phyloP scores from a whole-genome alignment of 2,329 filamentous ascomycete genomes.

The Pyricularia pennisetigena region DNA sequence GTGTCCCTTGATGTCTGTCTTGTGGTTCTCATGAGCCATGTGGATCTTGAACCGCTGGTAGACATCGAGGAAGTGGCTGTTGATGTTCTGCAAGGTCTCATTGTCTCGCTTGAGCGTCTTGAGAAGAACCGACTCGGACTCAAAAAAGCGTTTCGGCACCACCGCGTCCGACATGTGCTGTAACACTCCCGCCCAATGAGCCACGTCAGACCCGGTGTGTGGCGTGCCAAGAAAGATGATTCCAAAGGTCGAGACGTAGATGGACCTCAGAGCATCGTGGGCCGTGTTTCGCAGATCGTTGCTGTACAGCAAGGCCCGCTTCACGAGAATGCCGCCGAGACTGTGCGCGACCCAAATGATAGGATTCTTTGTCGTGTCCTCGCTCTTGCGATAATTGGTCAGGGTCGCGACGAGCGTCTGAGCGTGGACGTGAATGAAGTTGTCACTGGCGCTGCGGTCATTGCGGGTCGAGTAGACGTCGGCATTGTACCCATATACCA shows the following conservation, averaged over 20 bases:
- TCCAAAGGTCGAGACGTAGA: constrained; percentile 66
- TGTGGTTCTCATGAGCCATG: constrained; percentile 68
- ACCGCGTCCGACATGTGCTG: constrained; percentile 59
- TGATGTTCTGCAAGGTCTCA: constrained; percentile 66
- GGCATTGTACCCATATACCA: constrained; percentile 69
- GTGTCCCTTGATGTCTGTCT: constrained; percentile 55
- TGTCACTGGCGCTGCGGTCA: constrained; percentile 48
- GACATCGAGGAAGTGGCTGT: constrained; percentile 61
- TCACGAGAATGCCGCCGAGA: constrained; percentile 62
- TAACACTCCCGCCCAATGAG: constrained; percentile 56
- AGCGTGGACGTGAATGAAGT: constrained; percentile 61
- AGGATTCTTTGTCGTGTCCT: constrained; percentile 47
- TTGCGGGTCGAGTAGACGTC: constrained; percentile 43
- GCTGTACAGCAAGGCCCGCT: constrained; percentile 59
- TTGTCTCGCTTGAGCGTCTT: constrained; percentile 64
- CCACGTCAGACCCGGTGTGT: constrained; percentile 59
- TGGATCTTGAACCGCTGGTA: constrained; percentile 62
- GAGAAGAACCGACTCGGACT: constrained; percentile 57
- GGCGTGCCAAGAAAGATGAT: constrained; percentile 72
- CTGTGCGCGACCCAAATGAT: constrained; percentile 72
- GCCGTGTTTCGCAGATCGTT: constrained; percentile 48
- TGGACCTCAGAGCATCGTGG: constrained; percentile 54
- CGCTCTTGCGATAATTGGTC: constrained; percentile 50
- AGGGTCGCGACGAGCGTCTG: constrained; percentile 57
- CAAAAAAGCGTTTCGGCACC: constrained; percentile 55